Conservation (phyloP, 129 eudicot species). For the Arctium minus region DNA sequence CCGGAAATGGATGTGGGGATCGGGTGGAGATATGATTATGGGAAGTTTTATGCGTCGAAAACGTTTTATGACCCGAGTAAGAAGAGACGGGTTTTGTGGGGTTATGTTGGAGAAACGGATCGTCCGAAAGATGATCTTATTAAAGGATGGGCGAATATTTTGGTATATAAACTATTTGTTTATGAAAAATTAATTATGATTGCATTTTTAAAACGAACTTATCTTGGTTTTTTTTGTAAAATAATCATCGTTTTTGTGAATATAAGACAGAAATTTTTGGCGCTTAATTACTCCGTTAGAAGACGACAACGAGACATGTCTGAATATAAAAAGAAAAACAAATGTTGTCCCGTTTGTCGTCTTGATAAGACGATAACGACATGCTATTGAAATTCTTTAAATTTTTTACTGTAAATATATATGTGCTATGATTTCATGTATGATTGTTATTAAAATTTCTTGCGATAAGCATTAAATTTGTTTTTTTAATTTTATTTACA, state of each 20-base stretch:
- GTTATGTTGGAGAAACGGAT: constrained; percentile 70
- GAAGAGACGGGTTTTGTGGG: constrained; percentile 68
- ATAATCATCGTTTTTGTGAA: no score
- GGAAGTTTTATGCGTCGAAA: constrained; percentile 76
- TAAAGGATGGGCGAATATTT: constrained; percentile 77
- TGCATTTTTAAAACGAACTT: background rate
- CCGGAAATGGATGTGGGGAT: constrained; percentile 71
- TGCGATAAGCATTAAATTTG: background rate
- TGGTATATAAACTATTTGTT: constrained; percentile 34
- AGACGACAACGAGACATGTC: background rate
- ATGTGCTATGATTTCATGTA: background rate
- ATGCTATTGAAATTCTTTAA: background rate
- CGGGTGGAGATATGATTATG: constrained; percentile 72
- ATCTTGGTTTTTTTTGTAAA: background rate
- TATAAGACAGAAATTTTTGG: background rate
- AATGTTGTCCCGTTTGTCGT: background rate
- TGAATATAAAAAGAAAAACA: background rate
- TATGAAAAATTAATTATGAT: background rate
- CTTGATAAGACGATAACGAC: background rate
- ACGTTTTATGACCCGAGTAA: constrained; percentile 66
- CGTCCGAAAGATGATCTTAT: constrained; percentile 36
- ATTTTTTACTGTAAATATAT: background rate
- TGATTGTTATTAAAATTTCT: background rate
- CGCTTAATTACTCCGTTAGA: background rate
- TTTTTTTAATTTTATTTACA: constrained; percentile 7